These are phyloP conservation scores for Flammula alnicola DNA, from an alignment of 1,284 basidiomycete species.

Conservation along the genomic window DNA sequence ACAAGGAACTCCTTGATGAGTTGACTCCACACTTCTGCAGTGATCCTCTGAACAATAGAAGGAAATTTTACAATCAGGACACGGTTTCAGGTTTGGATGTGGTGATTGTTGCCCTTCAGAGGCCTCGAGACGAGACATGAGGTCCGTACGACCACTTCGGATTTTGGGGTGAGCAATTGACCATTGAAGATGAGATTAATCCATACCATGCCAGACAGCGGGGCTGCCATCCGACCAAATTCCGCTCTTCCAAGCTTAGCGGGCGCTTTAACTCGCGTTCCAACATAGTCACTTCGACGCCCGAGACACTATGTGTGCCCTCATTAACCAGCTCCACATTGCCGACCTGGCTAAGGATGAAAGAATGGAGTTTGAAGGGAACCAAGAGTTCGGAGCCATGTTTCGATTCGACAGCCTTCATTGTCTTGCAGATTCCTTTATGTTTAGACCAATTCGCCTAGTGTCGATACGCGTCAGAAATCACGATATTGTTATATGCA, in stretches of 20 bases:
- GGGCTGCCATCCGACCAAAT: slow-evolving; percentile 38
- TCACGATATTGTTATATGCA: neutral
- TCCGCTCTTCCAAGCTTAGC: slow-evolving; percentile 29
- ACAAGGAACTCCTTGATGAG: slow-evolving; percentile 25
- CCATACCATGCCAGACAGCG: slow-evolving; percentile 40
- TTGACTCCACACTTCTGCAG: slow-evolving; percentile 28
- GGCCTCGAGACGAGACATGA: slow-evolving; percentile 36
- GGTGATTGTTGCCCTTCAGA: slow-evolving; percentile 8
- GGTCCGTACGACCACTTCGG: slow-evolving; percentile 38
- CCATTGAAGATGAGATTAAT: neutral
- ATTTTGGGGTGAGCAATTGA: neutral
- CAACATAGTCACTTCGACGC: slow-evolving; percentile 16
- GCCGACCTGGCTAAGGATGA: slow-evolving; percentile 9
- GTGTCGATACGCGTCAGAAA: too few species aligned
- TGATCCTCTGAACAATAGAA: slow-evolving; percentile 39
- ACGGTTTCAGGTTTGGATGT: slow-evolving; percentile 25
- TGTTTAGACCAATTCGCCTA: slow-evolving; percentile 32
- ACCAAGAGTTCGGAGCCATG: slow-evolving; percentile 9
- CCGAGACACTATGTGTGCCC: slow-evolving; percentile 16
- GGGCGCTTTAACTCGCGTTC: slow-evolving; percentile 20
- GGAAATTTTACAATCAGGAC: slow-evolving; percentile 33
- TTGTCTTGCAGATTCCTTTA: slow-evolving; percentile 33
- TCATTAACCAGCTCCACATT: slow-evolving; percentile 17
- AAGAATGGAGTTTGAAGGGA: slow-evolving; percentile 12
- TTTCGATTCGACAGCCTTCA: slow-evolving; percentile 25